Evolutionary conservation across 1,284 basidiomycete species (phyloP), one percentile per base, ranked within the genome.

Genomic region (Leucoagaricus sp.): DNA sequence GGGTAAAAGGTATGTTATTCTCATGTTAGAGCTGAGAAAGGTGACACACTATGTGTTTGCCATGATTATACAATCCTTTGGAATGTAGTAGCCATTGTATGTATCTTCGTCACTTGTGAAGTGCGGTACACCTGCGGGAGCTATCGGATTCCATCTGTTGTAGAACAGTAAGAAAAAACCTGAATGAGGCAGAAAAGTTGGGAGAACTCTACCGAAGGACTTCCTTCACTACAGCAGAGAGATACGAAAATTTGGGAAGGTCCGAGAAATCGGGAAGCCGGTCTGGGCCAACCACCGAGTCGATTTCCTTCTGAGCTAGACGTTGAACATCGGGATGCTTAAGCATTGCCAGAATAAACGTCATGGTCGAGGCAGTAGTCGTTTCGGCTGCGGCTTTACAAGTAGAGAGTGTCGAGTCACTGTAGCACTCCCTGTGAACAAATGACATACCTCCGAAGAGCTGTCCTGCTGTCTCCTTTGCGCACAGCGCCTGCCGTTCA

Each of bases 221-320:
- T 31, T 60, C 61, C 17, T 58, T 60, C 2, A 63, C 36, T 23
- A 60, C 29, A 8, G 61, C 61, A 12, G 54, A 56, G 8, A 59
- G 29, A 33, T 59, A 63, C 10, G 61, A 58, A 10, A 63, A 29
- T 15, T 57, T 31, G 10, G 51, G 25, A 13, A 49, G 31, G 29
- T 63, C 58, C n/a, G 44, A 48, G 23, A 59, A 57, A 2, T 58
- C 57, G 0, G 61, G 61, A 12, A 63, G 44, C 2, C 58, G 53
- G 17, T 58, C 47, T 15, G 36, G 51, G 10, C 58, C 58, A 21
- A 61, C 38, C 28, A 60, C 26, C 21, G 48, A 46, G 41, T 63
- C 61, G 13, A 63, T 25, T 29, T 57, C 55, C 31, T 46, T 28
- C 26, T 63, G 61, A 8, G 61, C 59, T 10, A 53, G 56, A 21